phyloP scores from a whole-genome alignment of 208 protist species.

The Trypanosoma boissoni region DNA sequence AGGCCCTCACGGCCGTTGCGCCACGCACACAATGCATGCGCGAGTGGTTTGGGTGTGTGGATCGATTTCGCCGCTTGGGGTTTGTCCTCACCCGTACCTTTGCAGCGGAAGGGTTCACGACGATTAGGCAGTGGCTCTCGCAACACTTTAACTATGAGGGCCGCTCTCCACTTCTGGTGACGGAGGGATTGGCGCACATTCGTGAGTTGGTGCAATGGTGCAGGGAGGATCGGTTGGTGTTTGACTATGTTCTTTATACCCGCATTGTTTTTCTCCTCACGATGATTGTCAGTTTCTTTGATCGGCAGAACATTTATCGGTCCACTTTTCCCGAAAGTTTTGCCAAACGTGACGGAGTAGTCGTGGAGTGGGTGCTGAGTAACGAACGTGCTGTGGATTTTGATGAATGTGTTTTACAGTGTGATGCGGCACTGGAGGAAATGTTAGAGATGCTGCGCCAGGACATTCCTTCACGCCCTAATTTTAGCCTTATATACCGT shows the following conservation, averaged over 20 bases:
- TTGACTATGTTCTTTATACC: constrained; percentile 88
- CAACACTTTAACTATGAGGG: constrained; percentile 55
- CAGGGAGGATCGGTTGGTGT: constrained; percentile 74
- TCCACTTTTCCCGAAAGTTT: constrained; percentile 73
- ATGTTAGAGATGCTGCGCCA: constrained; percentile 67
- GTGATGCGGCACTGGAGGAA: constrained; percentile 83
- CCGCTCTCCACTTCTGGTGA: constrained; percentile 64
- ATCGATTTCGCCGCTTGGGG: constrained; percentile 62
- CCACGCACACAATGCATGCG: constrained; percentile 47
- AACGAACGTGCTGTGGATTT: constrained; percentile 72
- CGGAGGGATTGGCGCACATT: constrained; percentile 62
- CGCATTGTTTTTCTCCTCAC: constrained; percentile 84
- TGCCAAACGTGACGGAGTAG: constrained; percentile 79
- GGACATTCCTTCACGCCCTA: constrained; percentile 68
- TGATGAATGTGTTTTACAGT: constrained; percentile 85
- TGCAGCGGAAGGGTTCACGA: constrained; percentile 72
- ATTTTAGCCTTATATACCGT: constrained; percentile 83
- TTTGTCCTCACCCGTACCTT: constrained; percentile 85
- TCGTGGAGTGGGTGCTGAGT: constrained; percentile 83
- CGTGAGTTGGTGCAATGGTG: constrained; percentile 73
- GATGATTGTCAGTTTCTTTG: constrained; percentile 89
- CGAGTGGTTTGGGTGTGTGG: constrained; percentile 81
- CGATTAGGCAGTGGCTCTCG: constrained; percentile 69
- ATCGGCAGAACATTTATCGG: constrained; percentile 86
- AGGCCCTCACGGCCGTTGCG: constrained; percentile 56